Percentiles rank a stretch among this genome's conserved stretches.
phyloP scores from a whole-genome alignment of 148 eudicot species.

The Cornus controversa region DNA sequence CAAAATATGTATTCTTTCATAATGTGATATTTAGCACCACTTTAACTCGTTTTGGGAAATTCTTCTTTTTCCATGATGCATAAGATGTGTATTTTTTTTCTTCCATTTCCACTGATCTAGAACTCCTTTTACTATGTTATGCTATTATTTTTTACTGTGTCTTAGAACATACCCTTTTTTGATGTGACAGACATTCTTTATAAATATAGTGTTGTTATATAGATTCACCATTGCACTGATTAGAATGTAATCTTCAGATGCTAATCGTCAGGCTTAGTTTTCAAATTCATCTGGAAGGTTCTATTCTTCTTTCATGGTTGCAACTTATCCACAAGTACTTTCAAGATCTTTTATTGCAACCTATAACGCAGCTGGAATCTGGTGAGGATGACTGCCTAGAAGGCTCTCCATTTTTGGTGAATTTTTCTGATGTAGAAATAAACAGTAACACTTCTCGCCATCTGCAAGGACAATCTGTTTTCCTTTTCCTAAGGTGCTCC shows the following conservation, averaged over 20 bases:
- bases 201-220: background rate
- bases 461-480: conserved; percentile 67
- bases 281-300: conserved; percentile 32
- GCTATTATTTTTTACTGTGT: background rate
- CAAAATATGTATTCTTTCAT: background rate
- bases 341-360: conserved; percentile 52
- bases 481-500: conserved; percentile 71
- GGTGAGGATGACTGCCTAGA: conserved; percentile 46
- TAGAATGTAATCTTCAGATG: conserved; percentile 47
- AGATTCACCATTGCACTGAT: background rate
- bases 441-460: conserved; percentile 39
- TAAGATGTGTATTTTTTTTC: background rate
- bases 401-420: conserved; percentile 66
- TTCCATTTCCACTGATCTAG: background rate
- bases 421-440: conserved; percentile 21
- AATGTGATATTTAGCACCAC: background rate
- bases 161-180: background rate
- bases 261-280: conserved; percentile 72
- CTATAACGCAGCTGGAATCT: conserved; percentile 33
- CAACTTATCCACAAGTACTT: conserved; percentile 59
- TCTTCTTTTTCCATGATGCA: background rate
- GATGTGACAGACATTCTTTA: background rate
- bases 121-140: background rate
- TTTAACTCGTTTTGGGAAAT: background rate
- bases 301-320: conserved; percentile 47